Evolutionary conservation across 1,284 basidiomycete genomes (phyloP), one percentile per base, ranked within the genome.

Genomic region (Taiwanofungus camphoratus): DNA sequence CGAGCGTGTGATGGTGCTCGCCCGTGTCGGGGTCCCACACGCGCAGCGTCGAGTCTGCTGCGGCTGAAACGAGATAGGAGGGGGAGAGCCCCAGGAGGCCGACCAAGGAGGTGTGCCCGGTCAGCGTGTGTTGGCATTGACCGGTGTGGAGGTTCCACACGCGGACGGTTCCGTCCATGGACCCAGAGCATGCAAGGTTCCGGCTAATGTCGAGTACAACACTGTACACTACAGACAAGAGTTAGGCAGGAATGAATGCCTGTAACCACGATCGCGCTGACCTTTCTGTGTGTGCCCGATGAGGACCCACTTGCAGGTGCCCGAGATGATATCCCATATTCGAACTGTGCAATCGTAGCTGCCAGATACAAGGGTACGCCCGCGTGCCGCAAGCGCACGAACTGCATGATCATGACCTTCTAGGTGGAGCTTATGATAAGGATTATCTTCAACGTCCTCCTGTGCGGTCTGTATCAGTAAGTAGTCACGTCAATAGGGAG

Each of bases 131-230:
- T 30, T 85, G 74, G 50, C 84, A 88, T 56, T 82, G 73, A 1
- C 93, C 93, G 1, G 77, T 89, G 35, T 74, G 76, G 22, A 93
- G 69, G 54, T 88, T 87, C 93, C 93, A 97, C 26, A 97, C 80
- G 41, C 89, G 87, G 52, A 96, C 92, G 2, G 91, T 93, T 42
- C 91, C 87, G 62, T 96, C 93, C 92, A 96, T 94, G 1, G 93
- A 96, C 4, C 93, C 93, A 1, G 93, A 96, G 50, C 88, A 91
- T 24, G 90, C 91, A 57, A 92, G 86, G 49, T 90, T 82, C 15
- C 92, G 86, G 36, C 75, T 69, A 45, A 83, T 75, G 66, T 96
- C 89, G 44, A 94, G 77, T 26, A 94, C 86, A 47, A 94, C 88
- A 57, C 87, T 91, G 67, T 94, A 94, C 7, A 94, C 92, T 93